Evolutionary conservation across 306 rosid species (phyloP), one percentile per base, ranked within the genome.

Genomic region (Medicago truncatula): DNA sequence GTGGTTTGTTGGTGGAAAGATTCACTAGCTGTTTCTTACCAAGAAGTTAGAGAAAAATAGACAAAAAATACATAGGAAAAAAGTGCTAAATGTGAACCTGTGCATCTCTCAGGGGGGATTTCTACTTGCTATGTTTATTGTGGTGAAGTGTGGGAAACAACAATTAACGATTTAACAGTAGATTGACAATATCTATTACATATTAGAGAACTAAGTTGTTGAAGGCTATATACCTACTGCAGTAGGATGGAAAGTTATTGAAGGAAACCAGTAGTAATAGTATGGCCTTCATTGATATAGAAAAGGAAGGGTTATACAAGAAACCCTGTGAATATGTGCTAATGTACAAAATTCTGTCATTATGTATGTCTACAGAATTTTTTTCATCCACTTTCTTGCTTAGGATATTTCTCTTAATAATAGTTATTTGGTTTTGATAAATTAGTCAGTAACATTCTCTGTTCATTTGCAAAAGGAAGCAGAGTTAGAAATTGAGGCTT

Each of bases 401-500:
- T 43, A 9, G 28, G 41, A 46, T 64, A 17, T 76, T 77, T 79
- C 20, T 61, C 60, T 74, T 67, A 7, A 1, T 21, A 21, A 15
- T 25, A 53, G 74, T 74, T 47, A 70, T 57, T 10, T 67, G 71
- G 38, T 54, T 36, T 65, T 73, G 70, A 59, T 76, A 61, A 77
- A 57, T 53, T 23, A 80, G 73, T 70, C 12, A 21, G 79, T 85
- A 60, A 87, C 76, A 71, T 58, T 69, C 71, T 50, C 66, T 36
- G 23, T 83, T 79, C 56, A 60, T 78, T 81, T 71, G 58, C 80
- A 69, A 70, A 85, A 95, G 99, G 97, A 97, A 78, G 96, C 97
- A 21, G 99, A 90, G 79, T 77, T 95, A 83, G 99, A 95, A 92
- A 92, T 90, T 10, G 97, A 92, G 78, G 99, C 99, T 54, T 95